Base-by-base conservation (phyloP, 1,284 basidiomycete species). In the Ustilago bromivora region DNA sequence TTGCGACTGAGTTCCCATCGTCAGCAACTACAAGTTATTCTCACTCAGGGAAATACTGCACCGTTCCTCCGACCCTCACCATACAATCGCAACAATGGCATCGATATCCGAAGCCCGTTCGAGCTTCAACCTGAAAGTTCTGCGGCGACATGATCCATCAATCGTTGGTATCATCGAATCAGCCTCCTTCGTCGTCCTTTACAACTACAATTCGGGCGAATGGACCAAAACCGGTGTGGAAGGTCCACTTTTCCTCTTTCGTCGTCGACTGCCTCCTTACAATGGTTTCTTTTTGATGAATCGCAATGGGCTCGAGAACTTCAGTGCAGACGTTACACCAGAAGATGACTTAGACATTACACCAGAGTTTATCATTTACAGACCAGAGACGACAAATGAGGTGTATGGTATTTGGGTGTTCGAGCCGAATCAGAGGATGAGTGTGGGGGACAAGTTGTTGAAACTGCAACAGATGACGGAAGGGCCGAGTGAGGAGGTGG, bases 231-330 rank as follows among this genome's bases (percentile, higher is more conserved):
- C 92, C 61, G 93, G 93, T 32, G 92, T 89, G 80, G 94, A 95
- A 85, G 94, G 94, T 2, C 92, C 91, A 82, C 93, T 95, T 90
- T 95, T 96, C 87, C 88, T 96, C 68, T 94, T 92, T 83, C 92
- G 94, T 84, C 89, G 93, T 92, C 93, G 82, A 73, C 90, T 85
- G 17, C 64, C 71, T 5, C 94, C 94, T 0, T 91, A 91, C 43
- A 94, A 94, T 84, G 94, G 93, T 11, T 91, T 94, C 84, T 95
- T 93, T 86, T 91, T 95, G 68, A 89, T 95, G 77, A 96, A 96
- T 85, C 91, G 94, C 54, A 91, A 92, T 83, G 93, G 93, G n/a
- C 91, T 91, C 84, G 91, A 93, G 57, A 94, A 95, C 85, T 93
- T 93, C 82, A 90, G 91, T 61, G 91, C 92, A 61, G 89, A 90